phyloP scores from a whole-genome alignment of 345 rosid species.

The Viola odorata region DNA sequence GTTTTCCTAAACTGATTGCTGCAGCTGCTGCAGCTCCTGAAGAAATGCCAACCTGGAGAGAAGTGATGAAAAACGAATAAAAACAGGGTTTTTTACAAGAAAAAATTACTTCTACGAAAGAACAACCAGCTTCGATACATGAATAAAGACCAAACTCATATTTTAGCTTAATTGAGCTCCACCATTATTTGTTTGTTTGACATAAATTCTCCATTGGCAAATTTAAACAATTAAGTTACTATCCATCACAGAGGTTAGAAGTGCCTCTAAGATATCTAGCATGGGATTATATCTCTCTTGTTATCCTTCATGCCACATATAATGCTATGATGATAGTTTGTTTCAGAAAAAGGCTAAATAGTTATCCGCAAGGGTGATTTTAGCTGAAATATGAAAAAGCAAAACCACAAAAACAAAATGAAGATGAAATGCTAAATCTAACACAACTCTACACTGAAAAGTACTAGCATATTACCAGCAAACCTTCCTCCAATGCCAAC shows the following conservation, averaged over 20 bases:
- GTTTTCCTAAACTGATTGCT: conserved; percentile 66
- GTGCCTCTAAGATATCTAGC: background rate
- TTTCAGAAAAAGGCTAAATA: background rate
- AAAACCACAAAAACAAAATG: background rate
- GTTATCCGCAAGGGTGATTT: background rate
- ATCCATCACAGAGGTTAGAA: too few relatives aligned
- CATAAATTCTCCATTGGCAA: too few relatives aligned
- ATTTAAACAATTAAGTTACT: too few relatives aligned
- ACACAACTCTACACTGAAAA: conserved; percentile 10
- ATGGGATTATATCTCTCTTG: background rate
- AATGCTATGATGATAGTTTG: background rate
- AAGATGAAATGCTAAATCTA: background rate
- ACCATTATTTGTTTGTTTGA: too few relatives aligned
- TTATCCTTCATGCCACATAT: background rate
- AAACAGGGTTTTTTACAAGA: too few relatives aligned
- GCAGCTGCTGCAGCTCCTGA: conserved; percentile 99
- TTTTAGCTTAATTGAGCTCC: background rate
- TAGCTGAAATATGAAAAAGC: background rate
- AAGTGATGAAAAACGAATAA: background rate
- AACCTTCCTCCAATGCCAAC: conserved; percentile 84
- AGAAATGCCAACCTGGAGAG: conserved; percentile 79
- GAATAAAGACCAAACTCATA: background rate
- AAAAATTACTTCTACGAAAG: background rate
- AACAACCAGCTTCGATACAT: background rate
- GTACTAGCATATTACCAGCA: conserved; percentile 55